These are phyloP conservation scores for Solanum sejunctum DNA, from an alignment of 257 asterid genomes.

Conservation along the genomic window DNA sequence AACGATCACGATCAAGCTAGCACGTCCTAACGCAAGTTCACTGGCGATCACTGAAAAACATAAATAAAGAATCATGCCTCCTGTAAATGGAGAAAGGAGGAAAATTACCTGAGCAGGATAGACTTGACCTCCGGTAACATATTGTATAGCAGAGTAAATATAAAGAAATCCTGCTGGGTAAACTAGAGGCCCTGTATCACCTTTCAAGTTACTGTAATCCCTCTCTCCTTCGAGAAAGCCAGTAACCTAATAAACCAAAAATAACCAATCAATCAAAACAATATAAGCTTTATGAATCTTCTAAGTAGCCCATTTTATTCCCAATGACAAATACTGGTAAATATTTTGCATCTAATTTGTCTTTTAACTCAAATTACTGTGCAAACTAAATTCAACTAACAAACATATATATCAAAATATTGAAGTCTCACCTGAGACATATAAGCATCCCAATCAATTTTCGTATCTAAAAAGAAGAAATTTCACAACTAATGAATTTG, in stretches of 20 bases:
- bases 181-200: constrained; percentile 94
- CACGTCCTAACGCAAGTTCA: background rate
- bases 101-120: constrained; percentile 73
- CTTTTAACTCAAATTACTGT: background rate
- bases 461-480: constrained; percentile 50
- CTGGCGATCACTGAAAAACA: background rate
- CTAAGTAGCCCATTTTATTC: background rate
- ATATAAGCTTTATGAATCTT: background rate
- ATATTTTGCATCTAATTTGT: background rate
- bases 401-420: background rate
- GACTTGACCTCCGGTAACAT: constrained; percentile 70
- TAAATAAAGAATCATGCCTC: background rate
- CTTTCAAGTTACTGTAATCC: constrained; percentile 81
- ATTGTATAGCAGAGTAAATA: constrained; percentile 67
- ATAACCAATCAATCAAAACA: background rate
- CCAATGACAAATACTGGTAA: background rate
- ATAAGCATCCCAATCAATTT: constrained; percentile 98
- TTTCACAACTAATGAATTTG: background rate
- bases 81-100: background rate
- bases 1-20: background rate
- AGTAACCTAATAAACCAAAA: constrained; percentile 31
- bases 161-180: constrained; percentile 98
- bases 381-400: background rate
- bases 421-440: constrained; percentile 73
- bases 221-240: constrained; percentile 88